Base-by-base conservation (phyloP, 2,329 filamentous ascomycete genomes). In the Cordyceps tenuipes region DNA sequence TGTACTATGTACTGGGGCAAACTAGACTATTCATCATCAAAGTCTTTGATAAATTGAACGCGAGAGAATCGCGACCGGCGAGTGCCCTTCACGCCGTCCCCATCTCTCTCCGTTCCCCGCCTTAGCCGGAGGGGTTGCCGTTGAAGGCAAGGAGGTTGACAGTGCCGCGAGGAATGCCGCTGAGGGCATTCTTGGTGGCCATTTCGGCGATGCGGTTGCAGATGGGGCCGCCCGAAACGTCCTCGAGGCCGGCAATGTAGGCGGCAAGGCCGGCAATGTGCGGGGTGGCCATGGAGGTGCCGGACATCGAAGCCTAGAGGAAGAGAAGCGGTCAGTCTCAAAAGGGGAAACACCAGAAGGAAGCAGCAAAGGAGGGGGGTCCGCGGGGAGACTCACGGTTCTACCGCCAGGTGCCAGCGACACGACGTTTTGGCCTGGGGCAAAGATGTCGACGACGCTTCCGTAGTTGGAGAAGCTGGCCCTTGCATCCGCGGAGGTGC, bases 71-170 rank as follows among this genome's bases (percentile, higher is more conserved):
- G 12, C 12, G 10, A 10, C 5, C 4, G 9, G 8, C 12, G 13
- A 10, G 34, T 36, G 34, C 3, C 29, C 29, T 29, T 29, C 6
- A 34, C 23, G 31, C 31, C 9, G 34, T 2, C 34, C 34, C 6
- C 34, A 29, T 49, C 7, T 4, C 9, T 19, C 9, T 21, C 17
- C 12, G 43, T 36, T 36, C 21, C 5, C n/a, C 31, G n/a, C 8
- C 26, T 29, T 53, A 61, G 9, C 36, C 53, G 21, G 34, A 47
- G 23, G 59, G 53, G 50, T 66, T 54, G 62, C 79, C 79, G 72
- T 85, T 85, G 73, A 81, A 84, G 61, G 78, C 80, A 57, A 86
- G 73, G 61, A 74, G 66, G 75, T 85, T 84, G 66, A 68, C 65
- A 57, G 78, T 82, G 63, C 75, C 72, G 62, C 66, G 71, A 56